phyloP scores from a whole-genome alignment of 2,329 filamentous ascomycete species.

The Fusarium stilboides region DNA sequence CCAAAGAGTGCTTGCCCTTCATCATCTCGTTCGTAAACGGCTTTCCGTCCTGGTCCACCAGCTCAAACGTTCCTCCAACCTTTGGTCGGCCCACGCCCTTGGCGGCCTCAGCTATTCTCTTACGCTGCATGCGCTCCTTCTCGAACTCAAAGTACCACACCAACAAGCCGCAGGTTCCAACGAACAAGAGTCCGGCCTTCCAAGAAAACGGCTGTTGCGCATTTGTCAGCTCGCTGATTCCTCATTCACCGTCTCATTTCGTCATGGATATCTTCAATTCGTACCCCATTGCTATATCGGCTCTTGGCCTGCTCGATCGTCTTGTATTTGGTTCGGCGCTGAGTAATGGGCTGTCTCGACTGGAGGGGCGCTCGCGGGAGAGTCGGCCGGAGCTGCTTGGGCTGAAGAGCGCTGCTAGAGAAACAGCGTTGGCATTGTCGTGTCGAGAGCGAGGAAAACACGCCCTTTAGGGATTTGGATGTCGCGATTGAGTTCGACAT shows the following conservation, averaged over 20 bases:
- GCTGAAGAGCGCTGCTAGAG: slow-evolving; percentile 54
- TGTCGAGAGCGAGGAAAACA: slow-evolving; percentile 51
- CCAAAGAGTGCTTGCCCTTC: slow-evolving; percentile 87
- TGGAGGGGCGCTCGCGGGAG: slow-evolving; percentile 52
- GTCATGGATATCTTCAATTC: slow-evolving; percentile 33
- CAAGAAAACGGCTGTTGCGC: slow-evolving; percentile 85
- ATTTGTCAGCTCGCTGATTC: slow-evolving; percentile 47
- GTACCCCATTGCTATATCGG: slow-evolving; percentile 70
- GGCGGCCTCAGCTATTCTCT: slow-evolving; percentile 89
- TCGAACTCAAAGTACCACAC: slow-evolving; percentile 94
- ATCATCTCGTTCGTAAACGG: slow-evolving; percentile 84
- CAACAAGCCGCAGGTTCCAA: slow-evolving; percentile 81
- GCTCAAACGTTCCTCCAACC: slow-evolving; percentile 88
- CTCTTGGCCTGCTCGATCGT: slow-evolving; percentile 73
- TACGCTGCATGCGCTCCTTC: slow-evolving; percentile 90
- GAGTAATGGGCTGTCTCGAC: slow-evolving; percentile 55
- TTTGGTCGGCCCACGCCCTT: slow-evolving; percentile 95
- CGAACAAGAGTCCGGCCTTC: slow-evolving; percentile 89
- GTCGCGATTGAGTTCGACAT: slow-evolving; percentile 60
- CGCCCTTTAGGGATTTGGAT: slow-evolving; percentile 55
- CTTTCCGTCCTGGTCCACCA: slow-evolving; percentile 86
- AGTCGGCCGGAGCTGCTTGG: slow-evolving; percentile 56
- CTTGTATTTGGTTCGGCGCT: slow-evolving; percentile 62
- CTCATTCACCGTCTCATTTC: slow-evolving; percentile 1
- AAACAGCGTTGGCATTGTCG: slow-evolving; percentile 62